Evolutionary conservation across 1,139 yeast genomes (phyloP), one percentile per base, ranked within the genome.

Genomic region (Candida smagusa): DNA sequence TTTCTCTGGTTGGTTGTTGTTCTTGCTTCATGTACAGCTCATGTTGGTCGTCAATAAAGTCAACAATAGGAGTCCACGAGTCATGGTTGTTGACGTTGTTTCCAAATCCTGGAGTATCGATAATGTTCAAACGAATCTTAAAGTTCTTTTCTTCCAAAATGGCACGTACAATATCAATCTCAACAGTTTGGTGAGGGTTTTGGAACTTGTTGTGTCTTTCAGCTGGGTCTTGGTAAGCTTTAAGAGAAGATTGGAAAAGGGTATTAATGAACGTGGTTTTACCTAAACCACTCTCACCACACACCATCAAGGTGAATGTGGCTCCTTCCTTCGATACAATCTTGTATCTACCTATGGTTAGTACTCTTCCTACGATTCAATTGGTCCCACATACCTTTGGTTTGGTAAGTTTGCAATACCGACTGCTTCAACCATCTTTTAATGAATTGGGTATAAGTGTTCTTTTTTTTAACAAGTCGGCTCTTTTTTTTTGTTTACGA

Each of bases 31-130:
- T 85, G 59, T 68, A 90, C 23, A 86, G 76, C 63, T 92, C 96
- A 59, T 92, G 97, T 70, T 92, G 98, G 64, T 92, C 98, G 63
- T 92, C 98, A 46, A 92, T 78, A 56, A 90, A 92, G 60, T 90
- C 97, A 43, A 89, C 77, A 52, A 94, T 82, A 29, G 97, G 92
- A 50, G 84, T 85, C 97, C 97, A 94, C 38, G 96, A 79, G 56
- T 87, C 92, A 53, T 77, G 80, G 66, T 92, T 92, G 71, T 92
- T 85, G 53, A 92, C 95, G 59, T 89, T 88, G 65, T 90, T 96
- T 46, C 98, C 99, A 59, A 92, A 89, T 2, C 98, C 98, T 12
- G 98, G 98, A 7, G 98, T 92, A 63, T 92, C 99, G 52, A 94
- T 81, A 43, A 92, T 76, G 55, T 92, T 92, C 48, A 94, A 77